A percentile compares a stretch with the other conserved stretches of the same genome.
phyloP scores from a whole-genome alignment of 805 yeast genomes.

The Brettanomyces naardenensis region DNA sequence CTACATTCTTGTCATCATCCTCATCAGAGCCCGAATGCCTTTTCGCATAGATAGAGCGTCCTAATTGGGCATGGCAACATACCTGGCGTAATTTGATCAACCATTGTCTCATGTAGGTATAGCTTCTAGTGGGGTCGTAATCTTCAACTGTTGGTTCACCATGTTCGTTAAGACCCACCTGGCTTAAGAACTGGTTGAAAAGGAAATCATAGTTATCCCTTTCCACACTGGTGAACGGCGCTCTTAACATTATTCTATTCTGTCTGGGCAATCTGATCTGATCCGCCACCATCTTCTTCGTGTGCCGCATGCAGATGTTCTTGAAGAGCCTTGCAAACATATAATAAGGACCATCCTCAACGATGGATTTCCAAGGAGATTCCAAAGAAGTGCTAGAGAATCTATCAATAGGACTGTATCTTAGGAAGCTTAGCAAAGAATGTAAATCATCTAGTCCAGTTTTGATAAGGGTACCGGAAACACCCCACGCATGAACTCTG shows the following conservation, averaged over 20 bases:
- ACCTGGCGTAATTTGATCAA: slow-evolving; percentile 61
- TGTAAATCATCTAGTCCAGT: slow-evolving; percentile 58
- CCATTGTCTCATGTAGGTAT: slow-evolving; percentile 57
- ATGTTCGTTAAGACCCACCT: slow-evolving; percentile 44
- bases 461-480: slow-evolving; percentile 88
- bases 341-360: slow-evolving; percentile 19
- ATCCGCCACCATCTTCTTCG: slow-evolving; percentile 71
- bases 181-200: slow-evolving; percentile 49
- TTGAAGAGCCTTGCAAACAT: slow-evolving; percentile 49
- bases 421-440: slow-evolving; percentile 61
- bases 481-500: slow-evolving; percentile 92
- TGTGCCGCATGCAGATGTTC: slow-evolving; percentile 61
- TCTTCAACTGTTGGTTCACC: slow-evolving; percentile 42
- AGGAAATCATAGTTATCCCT: slow-evolving; percentile 70
- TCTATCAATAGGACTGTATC: slow-evolving; percentile 53
- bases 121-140: slow-evolving; percentile 39
- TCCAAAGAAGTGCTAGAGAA: slow-evolving; percentile 12
- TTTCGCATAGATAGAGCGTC: slow-evolving; percentile 9
- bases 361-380: slow-evolving; percentile 22
- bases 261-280: slow-evolving; percentile 80
- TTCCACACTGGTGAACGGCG: slow-evolving; percentile 78
- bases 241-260: slow-evolving; percentile 54
- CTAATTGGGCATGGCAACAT: slow-evolving; percentile 69
- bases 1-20: slow-evolving; percentile 9
- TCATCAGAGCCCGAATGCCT: slow-evolving; percentile 4